Evolutionary conservation across 805 yeast species (phyloP), one percentile per base, ranked within the genome.

Genomic region (Cyberlindnera bimundalis): DNA sequence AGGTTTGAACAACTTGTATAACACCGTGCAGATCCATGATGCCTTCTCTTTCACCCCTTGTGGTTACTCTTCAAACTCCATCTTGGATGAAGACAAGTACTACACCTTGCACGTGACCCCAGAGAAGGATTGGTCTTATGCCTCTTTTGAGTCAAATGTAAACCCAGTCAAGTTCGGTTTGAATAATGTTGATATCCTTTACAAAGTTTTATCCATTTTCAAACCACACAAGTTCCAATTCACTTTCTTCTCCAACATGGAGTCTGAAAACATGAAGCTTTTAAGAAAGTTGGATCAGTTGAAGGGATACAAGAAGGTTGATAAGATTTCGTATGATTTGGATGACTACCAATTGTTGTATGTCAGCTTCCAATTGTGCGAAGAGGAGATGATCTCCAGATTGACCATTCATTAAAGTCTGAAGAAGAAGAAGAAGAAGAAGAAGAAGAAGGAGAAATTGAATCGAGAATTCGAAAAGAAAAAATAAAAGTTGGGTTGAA

Each of bases 51-150:
- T 91, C 61, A 69, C 84, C 4, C 99, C 99, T 2, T 91, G 98
- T 61, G 99, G 99, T 7, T 91, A 79, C 58, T 87, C 96, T 2
- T 86, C 96, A 33, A 91, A 91, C 62, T 81, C 95, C 15, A 69
- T 90, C 28, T 61, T 84, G 33, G 69, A 77, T 33, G 75, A 71
- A 30, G 71, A 74, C 51, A 78, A 78, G 56, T 84, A 81, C 60
- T 84, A 84, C 58, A 91, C 97, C 8, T 70, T 90, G 43, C 98
- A 93, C 60, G 85, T 93, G 30, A 93, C 99, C 0, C 98, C 98
- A 0, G 98, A 93, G 60, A 60, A 70, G 17, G 96, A 91, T 27
- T 91, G 95, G 88, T 87, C 96, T 5, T 91, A 91, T 63, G 98
- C 98, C 5, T 85, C 96, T 9, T 93, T 93, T 62, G 98, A 93